phyloP scores from a whole-genome alignment of 2,329 filamentous ascomycete genomes.

The Lasiodiplodia theobromae region DNA sequence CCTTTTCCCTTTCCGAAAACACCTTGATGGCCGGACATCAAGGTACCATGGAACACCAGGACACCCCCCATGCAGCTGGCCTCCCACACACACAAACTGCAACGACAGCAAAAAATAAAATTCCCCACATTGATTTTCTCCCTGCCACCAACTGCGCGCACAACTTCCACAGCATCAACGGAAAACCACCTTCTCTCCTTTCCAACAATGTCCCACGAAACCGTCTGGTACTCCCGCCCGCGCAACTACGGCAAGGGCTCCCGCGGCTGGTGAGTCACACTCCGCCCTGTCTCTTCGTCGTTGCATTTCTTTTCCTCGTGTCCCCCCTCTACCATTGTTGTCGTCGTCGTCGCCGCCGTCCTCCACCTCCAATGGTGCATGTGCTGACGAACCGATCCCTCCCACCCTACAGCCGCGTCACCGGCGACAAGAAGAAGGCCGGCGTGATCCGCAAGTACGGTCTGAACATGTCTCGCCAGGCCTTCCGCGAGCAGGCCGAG shows the following conservation, averaged over 20 bases:
- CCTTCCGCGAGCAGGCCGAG: constrained; percentile 72
- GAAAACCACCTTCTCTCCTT: background rate
- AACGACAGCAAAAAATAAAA: background rate
- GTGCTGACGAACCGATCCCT: too few species aligned
- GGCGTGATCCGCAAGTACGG: constrained; percentile 99
- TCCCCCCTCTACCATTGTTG: too few species aligned
- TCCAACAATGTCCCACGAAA: constrained; percentile 84
- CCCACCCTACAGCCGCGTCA: constrained; percentile 10
- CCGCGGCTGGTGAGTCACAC: constrained; percentile 79
- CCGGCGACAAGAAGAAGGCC: constrained; percentile 32
- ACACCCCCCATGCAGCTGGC: background rate
- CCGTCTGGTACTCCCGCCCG: constrained; percentile 98
- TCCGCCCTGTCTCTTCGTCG: background rate
- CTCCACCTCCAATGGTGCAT: too few species aligned
- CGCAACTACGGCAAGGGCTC: constrained; percentile 97
- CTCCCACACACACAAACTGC: background rate
- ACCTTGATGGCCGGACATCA: constrained; percentile 25
- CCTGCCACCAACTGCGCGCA: background rate
- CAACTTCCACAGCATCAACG: background rate
- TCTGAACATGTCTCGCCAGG: constrained; percentile 79
- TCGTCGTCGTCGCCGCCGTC: too few species aligned
- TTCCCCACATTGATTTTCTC: too few species aligned
- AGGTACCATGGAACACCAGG: background rate
- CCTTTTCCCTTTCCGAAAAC: background rate
- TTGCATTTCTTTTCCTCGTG: too few species aligned